Base-by-base conservation (phyloP, 2,329 filamentous ascomycete genomes). In the Aureobasidium sp. region DNA sequence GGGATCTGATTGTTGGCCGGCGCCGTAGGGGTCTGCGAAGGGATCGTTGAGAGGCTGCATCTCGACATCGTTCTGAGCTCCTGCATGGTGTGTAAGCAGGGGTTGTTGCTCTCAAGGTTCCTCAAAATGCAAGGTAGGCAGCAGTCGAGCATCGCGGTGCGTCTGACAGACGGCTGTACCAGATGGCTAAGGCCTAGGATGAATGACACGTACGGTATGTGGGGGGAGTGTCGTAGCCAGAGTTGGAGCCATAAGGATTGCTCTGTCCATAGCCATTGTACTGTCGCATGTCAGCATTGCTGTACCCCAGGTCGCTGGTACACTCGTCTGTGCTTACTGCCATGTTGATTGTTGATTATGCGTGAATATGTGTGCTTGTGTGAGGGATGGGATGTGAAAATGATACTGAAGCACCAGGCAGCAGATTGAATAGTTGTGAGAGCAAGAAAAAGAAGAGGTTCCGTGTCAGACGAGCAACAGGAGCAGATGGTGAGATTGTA, bases 41-140 rank as follows among this genome's bases (percentile, higher is more conserved):
- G 66, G 72, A 44, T 79, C 74, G 49, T 67, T 66, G 65, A 89
- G 81, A 11, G 87, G 81, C 50, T 83, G 83, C 86, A 91, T 89
- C 76, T 92, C 89, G 67, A 90, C 85, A 68, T 83, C 81, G 69
- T 76, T 50, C 29, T 50, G 62, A 8, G 73, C 47, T 75, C 77
- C 77, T 66, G 55, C 5, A 34, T 9, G 6, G 39, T 7, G n/a
- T n/a, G 63, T 64, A 9, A 54, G 30, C 34, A 70, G 57, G 66
- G 30, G 65, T 54, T 27, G 27, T 25, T 32, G 16, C 15, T 11
- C 16, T 49, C n/a, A 21, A 21, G 21, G 21, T 21, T 21, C 21
- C 21, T 21, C 21, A 21, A 21, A 21, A 21, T 21, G 21, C 21
- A 21, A 21, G 21, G 21, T 21, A 21, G 21, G 21, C 21, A 21